A percentile compares a stretch with the other conserved stretches of the same genome.
Conservation (phyloP, 1,284 basidiomycete species). For the Cutaneotrichosporon sp. region DNA sequence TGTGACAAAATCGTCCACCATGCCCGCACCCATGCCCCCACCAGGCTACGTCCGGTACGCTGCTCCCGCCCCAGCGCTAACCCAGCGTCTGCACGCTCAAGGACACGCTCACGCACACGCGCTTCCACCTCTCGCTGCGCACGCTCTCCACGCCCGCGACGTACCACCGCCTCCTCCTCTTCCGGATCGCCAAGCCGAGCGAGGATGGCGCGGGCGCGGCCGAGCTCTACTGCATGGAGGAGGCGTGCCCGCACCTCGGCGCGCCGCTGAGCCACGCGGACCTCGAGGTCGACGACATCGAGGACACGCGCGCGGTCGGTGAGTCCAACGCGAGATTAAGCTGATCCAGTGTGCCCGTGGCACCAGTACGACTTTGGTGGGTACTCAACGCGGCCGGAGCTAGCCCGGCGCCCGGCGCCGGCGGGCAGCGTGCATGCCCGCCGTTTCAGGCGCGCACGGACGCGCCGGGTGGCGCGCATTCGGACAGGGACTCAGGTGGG, state of each 20-base stretch:
- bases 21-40: background rate
- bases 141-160: constrained; percentile 59
- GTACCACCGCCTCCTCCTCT: constrained; percentile 73
- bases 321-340: constrained; percentile 1
- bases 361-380: constrained; percentile 63
- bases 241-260: constrained; percentile 78
- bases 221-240: constrained; percentile 81
- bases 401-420: too few relatives aligned
- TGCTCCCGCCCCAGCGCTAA: background rate
- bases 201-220: constrained; percentile 32
- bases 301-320: constrained; percentile 42
- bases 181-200: constrained; percentile 59
- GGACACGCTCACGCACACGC: constrained; percentile 63
- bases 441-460: background rate
- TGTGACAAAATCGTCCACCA: background rate
- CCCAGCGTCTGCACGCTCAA: constrained; percentile 59
- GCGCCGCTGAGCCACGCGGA: constrained; percentile 72
- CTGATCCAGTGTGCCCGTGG: constrained; percentile 73
- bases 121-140: constrained; percentile 68
- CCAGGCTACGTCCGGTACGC: constrained; percentile 8
- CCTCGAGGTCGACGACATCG: constrained; percentile 39
- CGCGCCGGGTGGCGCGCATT: background rate
- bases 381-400: background rate
- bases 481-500: background rate
- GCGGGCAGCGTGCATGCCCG: background rate